Evolutionary conservation across 495 filamentous ascomycete genomes (phyloP), one percentile per base, ranked within the genome.

Genomic region (Lineolata rhizophorae): DNA sequence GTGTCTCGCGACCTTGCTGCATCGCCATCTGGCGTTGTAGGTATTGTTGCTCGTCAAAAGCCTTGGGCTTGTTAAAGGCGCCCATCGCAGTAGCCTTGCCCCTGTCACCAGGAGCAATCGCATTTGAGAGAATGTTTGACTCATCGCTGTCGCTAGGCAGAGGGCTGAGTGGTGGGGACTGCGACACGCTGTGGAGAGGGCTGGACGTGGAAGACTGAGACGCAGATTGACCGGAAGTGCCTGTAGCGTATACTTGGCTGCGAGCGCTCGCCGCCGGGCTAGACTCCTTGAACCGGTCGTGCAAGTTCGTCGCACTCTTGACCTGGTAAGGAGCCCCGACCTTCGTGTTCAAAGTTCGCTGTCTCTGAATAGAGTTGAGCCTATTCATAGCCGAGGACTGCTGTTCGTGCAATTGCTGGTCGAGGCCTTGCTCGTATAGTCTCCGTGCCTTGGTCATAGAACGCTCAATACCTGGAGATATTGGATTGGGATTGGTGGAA

Each of bases 51-150:
- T 93, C 83, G 41, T 87, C 76, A 33, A 83, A 92, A 5, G 64
- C 64, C 14, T 50, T 55, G 2, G 83, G 78, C 40, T 81, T 81
- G 34, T 83, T 73, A 54, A 91, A 91, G 1, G 80, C 61, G 11
- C 79, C 79, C 51, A 81, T 61, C 3, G 79, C 79, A 0, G 83
- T 90, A 9, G 83, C 79, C 50, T 90, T 90, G 13, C 79, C 81
- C 25, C 66, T 55, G 40, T 92, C 82, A 38, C 72, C 72, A 0
- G 79, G 74, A 36, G 78, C 69, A 6, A 85, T 59, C 10, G 76
- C 54, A 5, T 53, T 52, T 1, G 58, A 52, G 30, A 68, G 49
- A 10, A 73, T 51, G 0, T 65, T 49, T 0, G 56, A 41, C 8
- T 83, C 72, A 2, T 69, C 72, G 13, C 60, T 56, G 35, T 83